Evolutionary conservation across 345 rosid species (phyloP).

Genomic region (Murraya paniculata): DNA sequence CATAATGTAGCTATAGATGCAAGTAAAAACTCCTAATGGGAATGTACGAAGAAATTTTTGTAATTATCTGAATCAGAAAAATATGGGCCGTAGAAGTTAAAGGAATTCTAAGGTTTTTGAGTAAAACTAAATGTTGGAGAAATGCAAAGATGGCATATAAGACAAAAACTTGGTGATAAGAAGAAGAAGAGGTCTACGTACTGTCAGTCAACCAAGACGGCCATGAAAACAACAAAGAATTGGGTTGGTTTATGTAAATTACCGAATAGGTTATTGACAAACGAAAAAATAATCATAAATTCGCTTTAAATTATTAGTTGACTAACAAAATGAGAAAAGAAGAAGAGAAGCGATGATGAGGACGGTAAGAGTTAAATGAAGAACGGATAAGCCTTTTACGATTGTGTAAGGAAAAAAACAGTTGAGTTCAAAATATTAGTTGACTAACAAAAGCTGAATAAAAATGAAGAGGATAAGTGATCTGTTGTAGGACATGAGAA

Average conservation of each 20-base stretch:
- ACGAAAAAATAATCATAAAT: neutral
- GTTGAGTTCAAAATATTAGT: neutral
- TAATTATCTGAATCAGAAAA: neutral
- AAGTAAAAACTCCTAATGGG: neutral
- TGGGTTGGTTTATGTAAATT: neutral
- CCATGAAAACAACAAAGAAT: neutral
- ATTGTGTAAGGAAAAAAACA: neutral
- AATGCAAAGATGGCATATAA: neutral
- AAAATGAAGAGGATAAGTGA: neutral
- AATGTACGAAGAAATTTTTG: too few species aligned
- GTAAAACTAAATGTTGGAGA: neutral
- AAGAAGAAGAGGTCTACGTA: neutral
- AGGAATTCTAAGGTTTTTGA: neutral
- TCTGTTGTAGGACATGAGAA: neutral
- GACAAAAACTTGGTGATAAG: neutral
- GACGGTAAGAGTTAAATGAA: neutral
- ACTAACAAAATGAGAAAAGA: neutral
- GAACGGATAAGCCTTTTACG: neutral
- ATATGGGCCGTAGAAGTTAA: neutral
- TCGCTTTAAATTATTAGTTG: neutral
- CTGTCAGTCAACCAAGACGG: constrained; percentile 10
- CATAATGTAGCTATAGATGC: neutral
- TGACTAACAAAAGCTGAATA: neutral
- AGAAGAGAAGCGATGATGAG: neutral
- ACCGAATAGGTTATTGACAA: neutral